These are phyloP conservation scores for Emmonsia crescens DNA, from an alignment of 2,329 filamentous ascomycete genomes.

Conservation along the genomic window DNA sequence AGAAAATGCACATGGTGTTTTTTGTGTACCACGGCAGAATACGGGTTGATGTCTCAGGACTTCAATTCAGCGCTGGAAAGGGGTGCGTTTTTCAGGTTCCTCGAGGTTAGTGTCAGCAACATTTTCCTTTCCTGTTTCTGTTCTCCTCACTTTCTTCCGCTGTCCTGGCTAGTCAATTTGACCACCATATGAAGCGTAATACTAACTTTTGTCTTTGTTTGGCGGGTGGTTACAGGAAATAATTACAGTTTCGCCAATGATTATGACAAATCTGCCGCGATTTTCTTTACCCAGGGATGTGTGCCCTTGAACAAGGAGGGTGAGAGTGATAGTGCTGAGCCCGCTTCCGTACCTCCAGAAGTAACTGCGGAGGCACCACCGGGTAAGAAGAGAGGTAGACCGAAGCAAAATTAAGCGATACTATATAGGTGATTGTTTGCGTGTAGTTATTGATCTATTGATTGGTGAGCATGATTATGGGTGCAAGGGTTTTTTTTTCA, in stretches of 20 bases:
- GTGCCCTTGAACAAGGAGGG: slow-evolving; percentile 36
- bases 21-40: slow-evolving; percentile 80
- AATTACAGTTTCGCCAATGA: slow-evolving; percentile 86
- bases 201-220: slow-evolving; percentile 4
- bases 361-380: neutral
- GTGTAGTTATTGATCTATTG: neutral
- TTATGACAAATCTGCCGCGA: slow-evolving; percentile 56
- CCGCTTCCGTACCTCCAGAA: slow-evolving; percentile 9
- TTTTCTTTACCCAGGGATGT: slow-evolving; percentile 90
- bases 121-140: neutral
- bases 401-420: neutral
- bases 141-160: neutral
- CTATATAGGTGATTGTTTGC: neutral
- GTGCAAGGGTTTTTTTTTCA: neutral
- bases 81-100: slow-evolving; percentile 93
- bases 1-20: slow-evolving; percentile 96
- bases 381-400: slow-evolving; percentile 1
- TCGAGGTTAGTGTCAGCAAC: slow-evolving; percentile 49
- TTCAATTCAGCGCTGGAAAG: slow-evolving; percentile 66
- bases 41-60: slow-evolving; percentile 52
- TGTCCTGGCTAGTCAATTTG: neutral
- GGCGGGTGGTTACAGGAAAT: slow-evolving; percentile 52
- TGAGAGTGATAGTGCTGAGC: slow-evolving; percentile 12
- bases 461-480: neutral
- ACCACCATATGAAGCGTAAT: neutral